phyloP scores from a whole-genome alignment of 192 early-diverging fungal genomes.

The Backusella tuberculispora region DNA sequence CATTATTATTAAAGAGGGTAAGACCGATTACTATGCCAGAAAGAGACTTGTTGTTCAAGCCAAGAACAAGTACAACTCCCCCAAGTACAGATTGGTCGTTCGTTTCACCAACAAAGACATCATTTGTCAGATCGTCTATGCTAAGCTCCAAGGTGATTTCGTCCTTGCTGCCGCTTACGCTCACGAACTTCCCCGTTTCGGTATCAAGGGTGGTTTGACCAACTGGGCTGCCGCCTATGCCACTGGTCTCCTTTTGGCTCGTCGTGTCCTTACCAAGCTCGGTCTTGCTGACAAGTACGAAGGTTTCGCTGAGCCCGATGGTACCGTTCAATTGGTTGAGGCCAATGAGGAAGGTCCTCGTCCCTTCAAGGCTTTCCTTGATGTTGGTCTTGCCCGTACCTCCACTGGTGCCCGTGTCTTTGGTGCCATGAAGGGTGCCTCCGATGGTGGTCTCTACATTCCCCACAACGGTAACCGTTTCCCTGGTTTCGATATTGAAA shows the following conservation, averaged over 20 bases:
- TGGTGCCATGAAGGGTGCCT: slow-evolving; percentile 98
- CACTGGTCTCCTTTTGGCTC: slow-evolving; percentile 95
- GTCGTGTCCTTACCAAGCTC: slow-evolving; percentile 94
- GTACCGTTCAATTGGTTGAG: slow-evolving; percentile 86
- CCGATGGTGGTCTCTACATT: slow-evolving; percentile 96
- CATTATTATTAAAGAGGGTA: slow-evolving; percentile 76
- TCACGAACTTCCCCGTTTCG: slow-evolving; percentile 96
- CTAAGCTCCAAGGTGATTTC: slow-evolving; percentile 97
- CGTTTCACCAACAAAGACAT: slow-evolving; percentile 99
- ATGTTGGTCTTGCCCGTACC: slow-evolving; percentile 96
- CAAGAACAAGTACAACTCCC: slow-evolving; percentile 99
- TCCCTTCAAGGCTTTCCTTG: slow-evolving; percentile 98
- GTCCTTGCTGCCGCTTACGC: slow-evolving; percentile 94
- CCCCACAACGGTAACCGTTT: slow-evolving; percentile 96
- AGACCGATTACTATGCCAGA: slow-evolving; percentile 99
- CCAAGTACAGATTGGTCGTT: slow-evolving; percentile 99
- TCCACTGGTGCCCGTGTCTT: slow-evolving; percentile 98
- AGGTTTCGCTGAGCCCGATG: slow-evolving; percentile 90
- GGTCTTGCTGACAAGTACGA: slow-evolving; percentile 95
- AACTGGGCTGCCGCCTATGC: slow-evolving; percentile 99
- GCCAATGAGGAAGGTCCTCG: slow-evolving; percentile 88
- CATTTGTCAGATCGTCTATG: slow-evolving; percentile 95
- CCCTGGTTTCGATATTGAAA: slow-evolving; percentile 90
- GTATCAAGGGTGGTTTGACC: slow-evolving; percentile 97
- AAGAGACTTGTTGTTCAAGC: slow-evolving; percentile 97